Evolutionary conservation across 106 monocot genomes (phyloP).

Genomic region (Dioscorea alata): DNA sequence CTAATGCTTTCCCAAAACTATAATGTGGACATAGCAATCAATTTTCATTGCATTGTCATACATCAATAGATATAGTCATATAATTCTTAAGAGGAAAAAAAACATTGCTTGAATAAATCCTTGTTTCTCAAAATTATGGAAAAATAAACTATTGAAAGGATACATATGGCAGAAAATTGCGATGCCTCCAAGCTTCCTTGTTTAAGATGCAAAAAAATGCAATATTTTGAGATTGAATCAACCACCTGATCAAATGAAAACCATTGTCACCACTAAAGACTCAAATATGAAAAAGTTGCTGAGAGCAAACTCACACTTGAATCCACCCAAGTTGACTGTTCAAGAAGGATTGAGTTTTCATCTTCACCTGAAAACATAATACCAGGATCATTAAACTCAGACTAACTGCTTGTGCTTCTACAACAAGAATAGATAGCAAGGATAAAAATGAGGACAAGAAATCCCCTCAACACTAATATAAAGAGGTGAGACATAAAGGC

Average conservation of each 20-base stretch:
- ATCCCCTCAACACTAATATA: no score
- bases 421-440: no score
- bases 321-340: slow-evolving; percentile 57
- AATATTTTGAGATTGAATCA: slow-evolving; percentile 55
- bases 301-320: slow-evolving; percentile 34
- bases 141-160: slow-evolving; percentile 33
- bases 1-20: no score
- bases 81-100: no score
- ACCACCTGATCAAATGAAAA: slow-evolving; percentile 35
- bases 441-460: no score
- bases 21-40: no score
- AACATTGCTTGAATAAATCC: no score
- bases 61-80: no score
- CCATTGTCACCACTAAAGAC: neutral
- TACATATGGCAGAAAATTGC: slow-evolving; percentile 88
- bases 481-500: no score
- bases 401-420: no score
- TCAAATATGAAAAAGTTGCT: neutral
- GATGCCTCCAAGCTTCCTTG: slow-evolving; percentile 61
- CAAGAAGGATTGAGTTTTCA: slow-evolving; percentile 54
- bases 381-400: neutral
- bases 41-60: no score
- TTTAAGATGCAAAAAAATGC: slow-evolving; percentile 79
- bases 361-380: slow-evolving; percentile 47
- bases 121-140: neutral